A percentile compares a stretch with the other conserved stretches of the same genome.
phyloP scores from a whole-genome alignment of 108 stramenopile genomes.

The Hondaea fermentalgiana region DNA sequence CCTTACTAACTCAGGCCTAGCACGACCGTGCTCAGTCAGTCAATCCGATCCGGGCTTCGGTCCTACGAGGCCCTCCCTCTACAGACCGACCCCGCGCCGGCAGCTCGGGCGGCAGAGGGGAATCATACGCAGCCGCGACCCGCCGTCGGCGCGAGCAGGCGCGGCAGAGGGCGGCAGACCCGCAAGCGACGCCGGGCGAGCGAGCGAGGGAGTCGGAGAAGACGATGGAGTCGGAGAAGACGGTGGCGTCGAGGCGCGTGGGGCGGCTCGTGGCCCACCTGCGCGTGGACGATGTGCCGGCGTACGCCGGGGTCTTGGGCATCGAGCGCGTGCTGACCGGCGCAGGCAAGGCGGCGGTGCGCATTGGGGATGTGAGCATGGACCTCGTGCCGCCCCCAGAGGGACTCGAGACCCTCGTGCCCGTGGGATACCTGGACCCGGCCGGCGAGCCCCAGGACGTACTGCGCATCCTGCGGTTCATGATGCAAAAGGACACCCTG shows the following conservation, averaged over 20 bases:
- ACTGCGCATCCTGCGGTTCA: conserved; percentile 19
- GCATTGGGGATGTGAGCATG: conserved; percentile 5
- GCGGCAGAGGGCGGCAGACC: too few relatives aligned
- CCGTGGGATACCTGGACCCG: conserved; percentile 10
- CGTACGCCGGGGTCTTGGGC: not conserved
- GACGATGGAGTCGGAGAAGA: too few relatives aligned
- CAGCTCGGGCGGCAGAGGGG: too few relatives aligned
- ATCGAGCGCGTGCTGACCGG: not conserved
- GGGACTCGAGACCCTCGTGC: not conserved
- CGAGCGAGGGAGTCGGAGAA: too few relatives aligned
- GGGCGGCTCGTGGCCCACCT: not conserved
- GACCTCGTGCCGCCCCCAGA: not conserved
- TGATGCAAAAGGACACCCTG: conserved; percentile 32
- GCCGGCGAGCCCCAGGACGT: not conserved
- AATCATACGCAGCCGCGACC: too few relatives aligned
- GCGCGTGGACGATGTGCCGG: not conserved
- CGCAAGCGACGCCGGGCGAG: too few relatives aligned
- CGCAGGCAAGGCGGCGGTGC: not conserved
- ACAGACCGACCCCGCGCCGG: too few relatives aligned
- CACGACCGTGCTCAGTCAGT: too few relatives aligned
- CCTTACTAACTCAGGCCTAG: too few relatives aligned
- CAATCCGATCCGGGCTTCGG: too few relatives aligned
- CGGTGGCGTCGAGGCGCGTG: not conserved
- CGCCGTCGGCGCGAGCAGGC: too few relatives aligned
- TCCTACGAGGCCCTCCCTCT: too few relatives aligned